Evolutionary conservation across 495 filamentous ascomycete genomes (phyloP), one percentile per base, ranked within the genome.

Genomic region (Penicillium macrosclerotiorum): DNA sequence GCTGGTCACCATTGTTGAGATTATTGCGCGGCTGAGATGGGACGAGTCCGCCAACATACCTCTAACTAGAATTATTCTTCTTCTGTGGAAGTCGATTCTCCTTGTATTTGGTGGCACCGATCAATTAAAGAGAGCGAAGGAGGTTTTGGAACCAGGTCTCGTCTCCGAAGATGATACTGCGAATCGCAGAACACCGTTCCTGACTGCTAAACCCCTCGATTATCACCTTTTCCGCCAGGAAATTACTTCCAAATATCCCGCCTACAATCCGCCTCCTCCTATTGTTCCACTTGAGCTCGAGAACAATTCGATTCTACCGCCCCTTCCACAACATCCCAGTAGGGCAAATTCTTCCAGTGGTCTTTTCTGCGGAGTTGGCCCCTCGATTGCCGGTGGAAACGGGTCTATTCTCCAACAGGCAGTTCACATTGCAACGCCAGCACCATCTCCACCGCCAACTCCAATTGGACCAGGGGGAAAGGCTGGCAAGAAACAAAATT

Each of bases 211-310:
- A 8, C 93, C 94, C 9, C 74, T 98, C 8, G 94, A 98, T 57
- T 98, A 98, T 58, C 92, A 97, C 60, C 75, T 89, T 9, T 98
- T 98, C 60, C 83, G 94, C 19, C 92, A 97, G 63, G 93, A 98
- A 64, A 90, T 98, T 52, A 95, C 84, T n/a, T 97, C 93, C 0
- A 98, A 98, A 70, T 98, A 98, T 59, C 93, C 93, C 4, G 86
- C 94, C 4, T 98, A 97, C 64, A 84, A 90, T 48, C 92, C 93
- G 4, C 94, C 93, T 17, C 84, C 81, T 19, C 83, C 88, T 1
- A 65, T 87, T 9, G 82, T 98, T 46, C 89, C 92, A 1, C 74
- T 98, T 1, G 90, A 97, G 55, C 75, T 88, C 6, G 90, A 96
- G 27, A 88, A 90, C 43, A 92, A 89, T 52, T 90, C 90, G 0